Evolutionary conservation across 73 alveolate genomes (phyloP).

Genomic region (Paramecium pentaurelia): DNA sequence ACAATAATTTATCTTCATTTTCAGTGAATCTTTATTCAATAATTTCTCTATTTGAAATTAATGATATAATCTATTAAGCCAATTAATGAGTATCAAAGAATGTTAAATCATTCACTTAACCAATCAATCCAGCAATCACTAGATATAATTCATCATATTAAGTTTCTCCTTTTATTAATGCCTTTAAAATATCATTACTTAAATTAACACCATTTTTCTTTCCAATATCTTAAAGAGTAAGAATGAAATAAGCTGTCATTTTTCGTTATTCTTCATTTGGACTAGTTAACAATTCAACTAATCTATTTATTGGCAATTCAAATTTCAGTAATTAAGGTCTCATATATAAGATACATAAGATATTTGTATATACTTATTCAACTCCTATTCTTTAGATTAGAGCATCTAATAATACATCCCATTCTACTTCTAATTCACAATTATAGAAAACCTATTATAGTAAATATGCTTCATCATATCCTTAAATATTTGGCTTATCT

Average conservation of each 20-base stretch:
- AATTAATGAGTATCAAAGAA: not conserved
- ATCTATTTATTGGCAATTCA: not conserved
- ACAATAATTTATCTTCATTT: constrained; percentile 30
- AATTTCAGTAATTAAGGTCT: not conserved
- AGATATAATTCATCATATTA: constrained; percentile 15
- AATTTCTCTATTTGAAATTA: not conserved
- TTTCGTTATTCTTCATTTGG: constrained; percentile 14
- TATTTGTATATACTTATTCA: not conserved
- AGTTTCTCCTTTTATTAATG: not conserved
- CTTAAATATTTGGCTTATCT: not conserved
- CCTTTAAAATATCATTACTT: not conserved
- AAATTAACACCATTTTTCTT: not conserved
- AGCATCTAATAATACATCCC: not conserved
- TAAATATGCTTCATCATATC: not conserved
- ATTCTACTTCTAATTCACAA: not conserved
- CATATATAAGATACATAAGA: not conserved
- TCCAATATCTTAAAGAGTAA: not conserved
- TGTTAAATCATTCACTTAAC: not conserved
- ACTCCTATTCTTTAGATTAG: not conserved
- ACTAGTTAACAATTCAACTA: not conserved
- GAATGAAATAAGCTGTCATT: not conserved
- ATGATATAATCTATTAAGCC: not conserved
- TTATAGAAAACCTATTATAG: not conserved
- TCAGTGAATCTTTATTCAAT: constrained; percentile 8
- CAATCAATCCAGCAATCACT: constrained; percentile 1